Evolutionary conservation across 371 early-diverging fungal genomes (phyloP).

Genomic region (Gilbertella persicaria): DNA sequence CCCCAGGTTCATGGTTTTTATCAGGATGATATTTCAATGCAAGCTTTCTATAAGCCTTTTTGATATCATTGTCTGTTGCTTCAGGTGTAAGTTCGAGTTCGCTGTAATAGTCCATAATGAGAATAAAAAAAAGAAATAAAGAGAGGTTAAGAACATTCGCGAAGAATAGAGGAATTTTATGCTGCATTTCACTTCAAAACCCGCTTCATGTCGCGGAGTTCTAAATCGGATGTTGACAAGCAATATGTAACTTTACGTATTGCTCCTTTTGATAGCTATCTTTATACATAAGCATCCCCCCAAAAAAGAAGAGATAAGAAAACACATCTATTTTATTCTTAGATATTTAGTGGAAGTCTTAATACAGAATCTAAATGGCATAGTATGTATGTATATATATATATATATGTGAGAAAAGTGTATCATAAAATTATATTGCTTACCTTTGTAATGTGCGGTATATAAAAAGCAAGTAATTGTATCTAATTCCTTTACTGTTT

Average conservation of each 20-base stretch:
- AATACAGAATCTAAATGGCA: slow-evolving; percentile 29
- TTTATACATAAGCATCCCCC: too few species aligned
- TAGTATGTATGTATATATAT: not conserved
- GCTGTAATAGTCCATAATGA: slow-evolving; percentile 81
- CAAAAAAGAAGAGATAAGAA: not conserved
- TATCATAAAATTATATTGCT: not conserved
- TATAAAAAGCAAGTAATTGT: slow-evolving; percentile 53
- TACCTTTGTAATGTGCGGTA: slow-evolving; percentile 52
- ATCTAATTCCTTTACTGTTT: slow-evolving; percentile 50
- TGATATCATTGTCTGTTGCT: slow-evolving; percentile 84
- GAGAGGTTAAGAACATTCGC: too few species aligned
- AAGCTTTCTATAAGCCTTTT: slow-evolving; percentile 88
- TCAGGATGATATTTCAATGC: slow-evolving; percentile 87
- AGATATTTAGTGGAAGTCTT: slow-evolving; percentile 36
- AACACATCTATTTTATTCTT: not conserved
- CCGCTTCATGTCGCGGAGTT: too few species aligned
- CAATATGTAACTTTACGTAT: too few species aligned
- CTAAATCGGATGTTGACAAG: too few species aligned
- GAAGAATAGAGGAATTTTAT: too few species aligned
- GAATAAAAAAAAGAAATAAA: not conserved
- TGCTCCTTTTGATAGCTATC: too few species aligned
- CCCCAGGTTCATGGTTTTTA: slow-evolving; percentile 55
- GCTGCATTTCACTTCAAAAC: not conserved
- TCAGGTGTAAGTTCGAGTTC: slow-evolving; percentile 78
- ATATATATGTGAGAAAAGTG: not conserved